phyloP scores from a whole-genome alignment of 306 rosid species.

The Trichosanthes cucumerina region DNA sequence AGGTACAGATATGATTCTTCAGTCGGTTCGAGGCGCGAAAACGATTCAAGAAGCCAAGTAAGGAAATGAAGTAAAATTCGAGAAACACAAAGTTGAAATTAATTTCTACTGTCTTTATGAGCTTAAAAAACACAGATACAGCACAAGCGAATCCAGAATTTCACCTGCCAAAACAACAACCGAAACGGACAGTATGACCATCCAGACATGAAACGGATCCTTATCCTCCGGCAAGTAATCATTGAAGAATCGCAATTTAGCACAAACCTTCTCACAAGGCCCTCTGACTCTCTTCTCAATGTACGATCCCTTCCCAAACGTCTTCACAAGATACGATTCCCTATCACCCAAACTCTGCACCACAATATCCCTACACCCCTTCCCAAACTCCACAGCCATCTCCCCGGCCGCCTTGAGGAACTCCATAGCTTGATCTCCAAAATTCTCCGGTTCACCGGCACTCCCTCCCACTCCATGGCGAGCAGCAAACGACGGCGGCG shows the following conservation, averaged over 20 bases:
- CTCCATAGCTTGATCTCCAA: constrained; percentile 45
- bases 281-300: constrained; percentile 30
- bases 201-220: constrained; percentile 71
- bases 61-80: not conserved
- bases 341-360: constrained; percentile 58
- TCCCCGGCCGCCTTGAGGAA: constrained; percentile 67
- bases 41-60: not conserved
- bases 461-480: constrained; percentile 4
- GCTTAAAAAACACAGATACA: constrained; percentile 11
- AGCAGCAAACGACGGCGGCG: constrained; percentile 9
- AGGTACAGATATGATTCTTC: not conserved
- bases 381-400: constrained; percentile 70
- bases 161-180: constrained; percentile 60
- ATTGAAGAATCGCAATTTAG: constrained; percentile 46
- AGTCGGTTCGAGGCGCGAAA: not conserved
- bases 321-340: constrained; percentile 40
- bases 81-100: not conserved
- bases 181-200: constrained; percentile 46
- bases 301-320: constrained; percentile 45
- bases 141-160: not conserved
- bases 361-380: constrained; percentile 82
- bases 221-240: constrained; percentile 78
- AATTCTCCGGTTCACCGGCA: constrained; percentile 26
- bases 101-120: not conserved
- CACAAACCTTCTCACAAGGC: constrained; percentile 25